Evolutionary conservation across 768 basidiomycete genomes (phyloP).

Genomic region (Leccinum barrowsii): DNA sequence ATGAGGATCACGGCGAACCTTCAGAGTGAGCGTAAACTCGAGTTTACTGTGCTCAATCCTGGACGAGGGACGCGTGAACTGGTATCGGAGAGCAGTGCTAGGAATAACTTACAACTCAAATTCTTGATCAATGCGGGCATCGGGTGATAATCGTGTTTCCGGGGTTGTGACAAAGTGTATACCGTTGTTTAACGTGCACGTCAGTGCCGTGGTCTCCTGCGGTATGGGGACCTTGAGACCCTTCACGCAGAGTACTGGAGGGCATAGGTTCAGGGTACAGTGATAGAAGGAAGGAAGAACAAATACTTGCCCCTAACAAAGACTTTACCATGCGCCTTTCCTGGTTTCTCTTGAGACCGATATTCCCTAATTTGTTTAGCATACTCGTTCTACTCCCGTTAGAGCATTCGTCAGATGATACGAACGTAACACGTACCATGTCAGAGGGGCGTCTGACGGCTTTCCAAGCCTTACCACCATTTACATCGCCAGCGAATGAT

Average conservation of each 20-base stretch:
- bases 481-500: slow-evolving; percentile 75
- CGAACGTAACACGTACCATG: slow-evolving; percentile 58
- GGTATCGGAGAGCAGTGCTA: not conserved
- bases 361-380: slow-evolving; percentile 86
- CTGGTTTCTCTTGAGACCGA: slow-evolving; percentile 68
- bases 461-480: slow-evolving; percentile 81
- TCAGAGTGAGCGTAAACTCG: slow-evolving; percentile 89
- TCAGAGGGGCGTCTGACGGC: slow-evolving; percentile 87
- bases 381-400: slow-evolving; percentile 77
- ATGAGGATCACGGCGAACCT: slow-evolving; percentile 83
- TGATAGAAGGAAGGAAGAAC: not conserved
- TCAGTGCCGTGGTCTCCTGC: slow-evolving; percentile 65
- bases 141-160: slow-evolving; percentile 55
- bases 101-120: slow-evolving; percentile 73
- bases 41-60: slow-evolving; percentile 94
- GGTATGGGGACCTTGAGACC: slow-evolving; percentile 78
- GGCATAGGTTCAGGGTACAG: not conserved
- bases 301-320: slow-evolving; percentile 77
- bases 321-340: slow-evolving; percentile 86
- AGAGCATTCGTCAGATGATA: not conserved
- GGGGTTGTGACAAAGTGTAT: slow-evolving; percentile 95
- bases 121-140: slow-evolving; percentile 77
- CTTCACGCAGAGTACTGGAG: slow-evolving; percentile 70
- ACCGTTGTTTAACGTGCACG: slow-evolving; percentile 92
- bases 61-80: not conserved